A percentile compares a stretch with the other conserved stretches of the same genome.
phyloP scores from a whole-genome alignment of 495 filamentous ascomycete species.

The Rusavskia elegans region DNA sequence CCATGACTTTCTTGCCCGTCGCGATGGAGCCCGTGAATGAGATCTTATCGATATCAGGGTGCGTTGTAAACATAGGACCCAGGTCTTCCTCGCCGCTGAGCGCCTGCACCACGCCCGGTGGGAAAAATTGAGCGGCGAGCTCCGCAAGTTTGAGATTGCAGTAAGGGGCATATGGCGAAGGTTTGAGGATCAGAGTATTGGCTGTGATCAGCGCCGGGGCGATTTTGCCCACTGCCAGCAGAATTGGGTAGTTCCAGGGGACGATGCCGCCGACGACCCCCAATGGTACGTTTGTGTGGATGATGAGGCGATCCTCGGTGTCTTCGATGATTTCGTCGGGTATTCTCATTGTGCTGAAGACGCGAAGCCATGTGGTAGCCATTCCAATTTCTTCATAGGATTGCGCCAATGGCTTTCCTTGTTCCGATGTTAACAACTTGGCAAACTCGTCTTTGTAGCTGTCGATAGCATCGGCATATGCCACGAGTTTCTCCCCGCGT shows the following conservation, averaged over 20 bases:
- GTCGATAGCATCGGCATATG: slow-evolving; percentile 33
- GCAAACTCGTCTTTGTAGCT: slow-evolving; percentile 29
- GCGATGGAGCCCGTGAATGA: slow-evolving; percentile 51
- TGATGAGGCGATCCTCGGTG: slow-evolving; percentile 26
- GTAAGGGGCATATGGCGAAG: slow-evolving; percentile 51
- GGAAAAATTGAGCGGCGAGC: slow-evolving; percentile 41
- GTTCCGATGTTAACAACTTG: slow-evolving; percentile 35
- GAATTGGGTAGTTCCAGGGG: slow-evolving; percentile 47
- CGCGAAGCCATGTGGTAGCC: neutral
- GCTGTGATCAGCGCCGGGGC: slow-evolving; percentile 40
- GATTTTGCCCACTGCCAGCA: slow-evolving; percentile 38
- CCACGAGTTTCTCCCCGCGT: slow-evolving; percentile 36
- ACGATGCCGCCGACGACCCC: slow-evolving; percentile 35
- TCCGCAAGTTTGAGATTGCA: slow-evolving; percentile 47
- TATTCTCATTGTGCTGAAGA: neutral
- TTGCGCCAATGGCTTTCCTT: slow-evolving; percentile 34
- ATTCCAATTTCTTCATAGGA: slow-evolving; percentile 2
- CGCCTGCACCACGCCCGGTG: slow-evolving; percentile 50
- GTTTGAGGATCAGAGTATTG: slow-evolving; percentile 48
- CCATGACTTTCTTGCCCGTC: slow-evolving; percentile 50
- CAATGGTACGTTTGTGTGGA: slow-evolving; percentile 33
- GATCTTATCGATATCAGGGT: slow-evolving; percentile 50
- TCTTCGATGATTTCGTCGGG: slow-evolving; percentile 33
- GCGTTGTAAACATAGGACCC: slow-evolving; percentile 39
- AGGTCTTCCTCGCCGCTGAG: slow-evolving; percentile 51